Evolutionary conservation across 108 stramenopile species (phyloP).

Genomic region (Epipyxis sp.): DNA sequence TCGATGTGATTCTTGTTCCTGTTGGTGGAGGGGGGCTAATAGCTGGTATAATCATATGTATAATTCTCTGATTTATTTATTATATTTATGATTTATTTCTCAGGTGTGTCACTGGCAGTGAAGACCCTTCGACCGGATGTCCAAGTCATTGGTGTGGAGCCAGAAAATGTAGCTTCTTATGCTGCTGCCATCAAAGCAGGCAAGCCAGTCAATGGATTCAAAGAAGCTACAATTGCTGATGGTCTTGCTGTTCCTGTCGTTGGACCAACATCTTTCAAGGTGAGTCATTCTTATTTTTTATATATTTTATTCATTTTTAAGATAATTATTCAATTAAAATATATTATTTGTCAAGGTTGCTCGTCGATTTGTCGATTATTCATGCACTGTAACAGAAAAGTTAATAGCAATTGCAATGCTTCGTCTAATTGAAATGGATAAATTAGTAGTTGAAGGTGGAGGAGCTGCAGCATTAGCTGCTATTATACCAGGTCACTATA

Average conservation of each 20-base stretch:
- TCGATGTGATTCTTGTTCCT: constrained; percentile 85
- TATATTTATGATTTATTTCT: neutral
- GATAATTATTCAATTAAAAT: neutral
- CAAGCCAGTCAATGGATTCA: constrained; percentile 58
- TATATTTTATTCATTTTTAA: neutral
- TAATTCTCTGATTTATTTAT: neutral
- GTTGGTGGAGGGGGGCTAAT: constrained; percentile 93
- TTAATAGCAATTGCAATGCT: constrained; percentile 82
- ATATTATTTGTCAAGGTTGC: constrained; percentile 69
- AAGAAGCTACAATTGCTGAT: constrained; percentile 80
- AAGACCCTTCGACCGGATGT: constrained; percentile 84
- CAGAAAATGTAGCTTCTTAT: constrained; percentile 78
- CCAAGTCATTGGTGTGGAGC: constrained; percentile 86
- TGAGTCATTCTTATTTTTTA: constrained; percentile 50
- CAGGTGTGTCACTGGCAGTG: constrained; percentile 70
- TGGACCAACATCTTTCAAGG: constrained; percentile 81
- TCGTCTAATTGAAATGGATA: constrained; percentile 88
- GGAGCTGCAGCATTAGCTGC: constrained; percentile 83
- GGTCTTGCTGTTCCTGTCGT: constrained; percentile 90
- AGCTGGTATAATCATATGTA: constrained; percentile 61
- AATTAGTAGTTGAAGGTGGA: constrained; percentile 86
- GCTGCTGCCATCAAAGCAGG: constrained; percentile 78
- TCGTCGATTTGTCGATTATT: neutral
- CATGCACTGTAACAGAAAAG: constrained; percentile 63
- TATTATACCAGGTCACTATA: constrained; percentile 79